A percentile compares a stretch with the other conserved stretches of the same genome.
Conservation (phyloP, 2,329 filamentous ascomycete species). For the Cercospora sojina region DNA sequence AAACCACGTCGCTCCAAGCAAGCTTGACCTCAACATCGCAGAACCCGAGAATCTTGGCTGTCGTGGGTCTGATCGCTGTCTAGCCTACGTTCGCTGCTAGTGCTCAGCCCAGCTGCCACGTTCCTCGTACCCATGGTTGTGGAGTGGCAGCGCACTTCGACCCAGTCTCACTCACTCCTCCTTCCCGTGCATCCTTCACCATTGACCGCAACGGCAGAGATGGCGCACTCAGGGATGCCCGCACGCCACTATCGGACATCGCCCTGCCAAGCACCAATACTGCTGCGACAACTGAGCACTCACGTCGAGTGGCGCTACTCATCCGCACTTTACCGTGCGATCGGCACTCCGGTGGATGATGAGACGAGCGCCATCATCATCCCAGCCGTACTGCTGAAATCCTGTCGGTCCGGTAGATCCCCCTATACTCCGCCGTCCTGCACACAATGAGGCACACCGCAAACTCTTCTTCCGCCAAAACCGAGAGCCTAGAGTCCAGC, state of each 20-base stretch:
- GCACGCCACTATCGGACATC: background rate
- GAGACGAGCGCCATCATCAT: background rate
- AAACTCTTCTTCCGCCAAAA: background rate
- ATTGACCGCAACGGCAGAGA: background rate
- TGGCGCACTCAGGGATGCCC: background rate
- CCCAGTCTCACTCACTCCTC: background rate
- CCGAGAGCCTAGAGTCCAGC: background rate
- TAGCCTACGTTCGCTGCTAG: background rate
- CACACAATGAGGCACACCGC: background rate
- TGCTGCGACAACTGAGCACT: background rate
- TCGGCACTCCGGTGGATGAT: background rate
- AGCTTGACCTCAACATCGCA: background rate
- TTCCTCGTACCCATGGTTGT: background rate
- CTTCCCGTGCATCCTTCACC: background rate
- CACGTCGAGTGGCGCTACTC: background rate
- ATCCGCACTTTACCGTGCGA: background rate
- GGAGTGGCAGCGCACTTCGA: background rate
- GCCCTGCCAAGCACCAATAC: background rate
- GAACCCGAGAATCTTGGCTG: background rate
- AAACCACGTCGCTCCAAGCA: background rate
- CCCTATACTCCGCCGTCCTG: background rate
- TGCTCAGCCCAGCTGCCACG: background rate
- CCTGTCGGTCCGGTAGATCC: slow-evolving; percentile 7
- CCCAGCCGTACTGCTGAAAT: background rate
- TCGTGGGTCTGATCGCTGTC: background rate